These are phyloP conservation scores for Pilobolus umbonatus DNA, from an alignment of 192 early-diverging fungal genomes.

Conservation along the genomic window DNA sequence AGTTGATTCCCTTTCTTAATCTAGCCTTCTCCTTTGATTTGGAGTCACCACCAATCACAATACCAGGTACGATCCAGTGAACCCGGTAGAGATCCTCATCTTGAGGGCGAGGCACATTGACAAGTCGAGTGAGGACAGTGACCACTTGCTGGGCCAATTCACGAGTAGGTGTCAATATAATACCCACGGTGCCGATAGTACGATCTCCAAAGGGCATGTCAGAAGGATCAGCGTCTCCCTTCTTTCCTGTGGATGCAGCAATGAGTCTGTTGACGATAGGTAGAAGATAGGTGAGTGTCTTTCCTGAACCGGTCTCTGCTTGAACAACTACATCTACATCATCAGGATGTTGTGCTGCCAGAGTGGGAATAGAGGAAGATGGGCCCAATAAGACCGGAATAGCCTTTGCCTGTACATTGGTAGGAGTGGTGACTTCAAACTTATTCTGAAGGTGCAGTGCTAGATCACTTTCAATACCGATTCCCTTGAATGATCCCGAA, in stretches of 20 bases:
- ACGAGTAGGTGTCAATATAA: constrained; percentile 93
- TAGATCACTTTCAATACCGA: constrained; percentile 75
- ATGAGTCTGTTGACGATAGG: constrained; percentile 91
- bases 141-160: constrained; percentile 96
- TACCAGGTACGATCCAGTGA: constrained; percentile 82
- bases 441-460: constrained; percentile 63
- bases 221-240: constrained; percentile 27
- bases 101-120: constrained; percentile 51
- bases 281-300: constrained; percentile 90
- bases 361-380: constrained; percentile 37
- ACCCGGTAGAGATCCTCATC: constrained; percentile 35
- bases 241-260: constrained; percentile 44
- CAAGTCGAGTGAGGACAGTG: constrained; percentile 66
- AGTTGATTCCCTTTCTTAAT: constrained; percentile 80
- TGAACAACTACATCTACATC: constrained; percentile 86
- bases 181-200: constrained; percentile 80
- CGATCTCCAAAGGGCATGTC: constrained; percentile 45
- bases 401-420: constrained; percentile 83
- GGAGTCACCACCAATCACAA: constrained; percentile 78
- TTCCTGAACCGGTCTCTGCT: constrained; percentile 96
- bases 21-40: constrained; percentile 79
- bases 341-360: constrained; percentile 31
- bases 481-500: constrained; percentile 60
- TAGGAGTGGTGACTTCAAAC: constrained; percentile 75
- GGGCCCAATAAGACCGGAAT: constrained; percentile 69